Evolutionary conservation across 805 yeast genomes (phyloP).

Genomic region (Starmerella bacillaris): DNA sequence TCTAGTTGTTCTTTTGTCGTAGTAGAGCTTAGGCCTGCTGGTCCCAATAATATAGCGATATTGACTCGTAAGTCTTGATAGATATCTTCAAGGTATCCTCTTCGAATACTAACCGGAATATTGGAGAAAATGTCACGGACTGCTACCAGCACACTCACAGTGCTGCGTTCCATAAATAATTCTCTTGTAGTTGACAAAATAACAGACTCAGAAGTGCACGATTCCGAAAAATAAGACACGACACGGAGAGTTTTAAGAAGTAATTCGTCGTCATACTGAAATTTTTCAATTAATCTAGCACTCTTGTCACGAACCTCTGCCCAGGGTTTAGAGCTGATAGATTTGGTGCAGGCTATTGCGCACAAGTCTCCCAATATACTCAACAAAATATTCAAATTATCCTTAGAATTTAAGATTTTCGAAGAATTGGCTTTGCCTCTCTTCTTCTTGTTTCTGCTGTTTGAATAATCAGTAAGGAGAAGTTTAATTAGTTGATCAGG

Average conservation of each 20-base stretch:
- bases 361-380: too few relatives aligned
- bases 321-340: too few relatives aligned
- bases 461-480: too few relatives aligned
- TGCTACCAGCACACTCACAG: conserved; percentile 1
- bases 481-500: too few relatives aligned
- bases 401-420: too few relatives aligned
- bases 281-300: too few relatives aligned
- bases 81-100: conserved; percentile 1
- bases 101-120: conserved; percentile 3
- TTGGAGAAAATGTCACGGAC: background rate
- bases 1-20: background rate
- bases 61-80: conserved; percentile 9
- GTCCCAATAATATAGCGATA: conserved; percentile 11
- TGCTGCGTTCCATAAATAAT: conserved; percentile 5
- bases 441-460: too few relatives aligned
- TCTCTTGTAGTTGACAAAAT: conserved; percentile 2
- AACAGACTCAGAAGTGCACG: too few relatives aligned
- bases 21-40: conserved; percentile 3
- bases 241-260: conserved; percentile 1
- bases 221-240: conserved; percentile 1
- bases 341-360: too few relatives aligned
- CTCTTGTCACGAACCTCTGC: too few relatives aligned
- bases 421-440: too few relatives aligned
- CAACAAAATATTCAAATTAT: too few relatives aligned
- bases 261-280: conserved; percentile 6